Conservation (phyloP, 331 rosid genomes). For the Pyrus hybrid region DNA sequence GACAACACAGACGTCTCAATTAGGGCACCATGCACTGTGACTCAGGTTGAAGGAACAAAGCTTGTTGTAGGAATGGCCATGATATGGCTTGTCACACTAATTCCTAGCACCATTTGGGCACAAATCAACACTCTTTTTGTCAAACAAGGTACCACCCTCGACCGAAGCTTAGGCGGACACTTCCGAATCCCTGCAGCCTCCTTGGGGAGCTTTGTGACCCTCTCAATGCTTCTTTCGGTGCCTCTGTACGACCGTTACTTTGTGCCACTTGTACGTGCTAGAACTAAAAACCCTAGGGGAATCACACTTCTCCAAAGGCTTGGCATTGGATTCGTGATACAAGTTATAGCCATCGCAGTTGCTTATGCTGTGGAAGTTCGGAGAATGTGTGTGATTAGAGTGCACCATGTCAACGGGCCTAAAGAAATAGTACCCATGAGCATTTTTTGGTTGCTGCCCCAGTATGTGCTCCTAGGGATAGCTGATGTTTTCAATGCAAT, state of each 20-base stretch:
- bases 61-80: slow-evolving; percentile 59
- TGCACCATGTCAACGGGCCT: slow-evolving; percentile 34
- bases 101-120: slow-evolving; percentile 93
- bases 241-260: slow-evolving; percentile 80
- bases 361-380: slow-evolving; percentile 74
- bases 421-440: slow-evolving; percentile 75
- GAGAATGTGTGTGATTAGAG: slow-evolving; percentile 46
- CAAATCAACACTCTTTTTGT: slow-evolving; percentile 90
- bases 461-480: slow-evolving; percentile 62
- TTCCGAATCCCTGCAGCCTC: slow-evolving; percentile 80
- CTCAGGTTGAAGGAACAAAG: slow-evolving; percentile 86
- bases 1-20: slow-evolving; percentile 11
- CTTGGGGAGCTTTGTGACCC: slow-evolving; percentile 80
- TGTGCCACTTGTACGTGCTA: slow-evolving; percentile 68
- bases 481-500: slow-evolving; percentile 93
- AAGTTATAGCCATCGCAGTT: slow-evolving; percentile 59
- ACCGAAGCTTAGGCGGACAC: slow-evolving; percentile 37
- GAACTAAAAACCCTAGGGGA: slow-evolving; percentile 69
- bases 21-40: slow-evolving; percentile 47
- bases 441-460: slow-evolving; percentile 83
- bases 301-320: slow-evolving; percentile 83
- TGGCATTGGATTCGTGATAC: slow-evolving; percentile 73
- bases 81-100: slow-evolving; percentile 72
- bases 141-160: slow-evolving; percentile 89
- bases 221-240: slow-evolving; percentile 75